Conservation (phyloP, 169 alveolate genomes). For the Amoebophrya sp. region DNA sequence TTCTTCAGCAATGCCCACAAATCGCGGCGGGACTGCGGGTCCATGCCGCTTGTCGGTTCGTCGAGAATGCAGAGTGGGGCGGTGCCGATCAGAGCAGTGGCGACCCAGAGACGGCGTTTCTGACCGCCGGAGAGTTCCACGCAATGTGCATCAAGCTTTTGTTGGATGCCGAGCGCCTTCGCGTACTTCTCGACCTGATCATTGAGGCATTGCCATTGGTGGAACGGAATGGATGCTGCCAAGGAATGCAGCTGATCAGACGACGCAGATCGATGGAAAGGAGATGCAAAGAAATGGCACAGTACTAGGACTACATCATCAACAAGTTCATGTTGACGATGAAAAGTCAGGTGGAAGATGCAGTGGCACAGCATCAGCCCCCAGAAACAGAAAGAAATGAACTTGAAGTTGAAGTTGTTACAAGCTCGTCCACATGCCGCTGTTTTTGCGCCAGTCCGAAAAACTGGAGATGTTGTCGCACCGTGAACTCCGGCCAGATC, state of each 20-base stretch:
- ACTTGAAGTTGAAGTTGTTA: too few species aligned
- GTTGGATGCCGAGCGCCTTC: background rate
- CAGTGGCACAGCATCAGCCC: too few species aligned
- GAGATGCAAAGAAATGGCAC: too few species aligned
- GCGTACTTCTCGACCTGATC: background rate
- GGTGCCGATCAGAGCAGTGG: background rate
- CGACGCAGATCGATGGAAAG: too few species aligned
- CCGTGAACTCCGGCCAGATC: slow-evolving; percentile 51
- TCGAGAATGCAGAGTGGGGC: slow-evolving; percentile 35
- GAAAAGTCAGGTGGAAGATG: too few species aligned
- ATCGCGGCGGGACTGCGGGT: slow-evolving; percentile 53
- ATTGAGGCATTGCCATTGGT: too few species aligned
- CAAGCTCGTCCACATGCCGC: background rate
- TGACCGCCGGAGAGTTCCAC: background rate
- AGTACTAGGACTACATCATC: too few species aligned
- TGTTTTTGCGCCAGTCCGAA: background rate
- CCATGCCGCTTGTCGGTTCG: slow-evolving; percentile 82
- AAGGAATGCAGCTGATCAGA: too few species aligned
- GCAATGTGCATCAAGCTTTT: background rate
- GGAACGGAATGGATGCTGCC: too few species aligned
- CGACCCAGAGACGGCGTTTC: background rate
- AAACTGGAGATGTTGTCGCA: background rate
- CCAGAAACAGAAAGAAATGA: too few species aligned
- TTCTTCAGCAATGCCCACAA: slow-evolving; percentile 44
- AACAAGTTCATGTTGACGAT: too few species aligned